phyloP scores from a whole-genome alignment of 2,329 filamentous ascomycete genomes.

The Diaporthe ampelina region DNA sequence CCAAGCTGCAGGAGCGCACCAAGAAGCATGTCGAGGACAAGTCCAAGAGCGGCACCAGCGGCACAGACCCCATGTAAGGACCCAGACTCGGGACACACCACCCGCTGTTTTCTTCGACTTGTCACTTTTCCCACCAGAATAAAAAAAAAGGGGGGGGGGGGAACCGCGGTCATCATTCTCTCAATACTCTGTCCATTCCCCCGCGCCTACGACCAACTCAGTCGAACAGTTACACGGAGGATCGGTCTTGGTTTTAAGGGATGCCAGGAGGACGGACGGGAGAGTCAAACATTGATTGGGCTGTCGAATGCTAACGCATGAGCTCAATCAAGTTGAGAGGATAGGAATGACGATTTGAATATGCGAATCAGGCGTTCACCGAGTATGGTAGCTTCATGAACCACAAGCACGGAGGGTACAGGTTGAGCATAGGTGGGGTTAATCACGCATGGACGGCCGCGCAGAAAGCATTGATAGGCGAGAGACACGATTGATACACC shows the following conservation, averaged over 20 bases:
- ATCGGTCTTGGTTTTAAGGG: background rate
- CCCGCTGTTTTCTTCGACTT: slow-evolving; percentile 1
- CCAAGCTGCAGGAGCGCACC: slow-evolving; percentile 70
- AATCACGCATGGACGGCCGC: background rate
- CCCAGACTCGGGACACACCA: background rate
- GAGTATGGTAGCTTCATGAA: slow-evolving; percentile 8
- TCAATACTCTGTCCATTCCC: background rate
- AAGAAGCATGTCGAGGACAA: slow-evolving; percentile 66
- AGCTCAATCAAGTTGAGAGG: slow-evolving; percentile 34
- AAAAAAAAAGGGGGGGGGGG: background rate
- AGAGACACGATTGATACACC: slow-evolving; percentile 3
- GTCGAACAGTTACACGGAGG: background rate
- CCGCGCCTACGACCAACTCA: background rate
- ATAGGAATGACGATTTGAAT: slow-evolving; percentile 27
- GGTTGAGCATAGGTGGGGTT: slow-evolving; percentile 13
- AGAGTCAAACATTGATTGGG: background rate
- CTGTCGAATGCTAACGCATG: slow-evolving; percentile 19
- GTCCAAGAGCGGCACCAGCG: slow-evolving; percentile 63
- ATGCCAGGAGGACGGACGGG: background rate
- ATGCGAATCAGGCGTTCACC: slow-evolving; percentile 24
- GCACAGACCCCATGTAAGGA: slow-evolving; percentile 51
- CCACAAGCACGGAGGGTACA: background rate
- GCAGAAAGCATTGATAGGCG: background rate
- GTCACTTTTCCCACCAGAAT: background rate
- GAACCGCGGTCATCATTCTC: background rate